Evolutionary conservation across 192 early-diverging fungal species (phyloP), one percentile per base, ranked within the genome.

Genomic region (Umbelopsis sp.): DNA sequence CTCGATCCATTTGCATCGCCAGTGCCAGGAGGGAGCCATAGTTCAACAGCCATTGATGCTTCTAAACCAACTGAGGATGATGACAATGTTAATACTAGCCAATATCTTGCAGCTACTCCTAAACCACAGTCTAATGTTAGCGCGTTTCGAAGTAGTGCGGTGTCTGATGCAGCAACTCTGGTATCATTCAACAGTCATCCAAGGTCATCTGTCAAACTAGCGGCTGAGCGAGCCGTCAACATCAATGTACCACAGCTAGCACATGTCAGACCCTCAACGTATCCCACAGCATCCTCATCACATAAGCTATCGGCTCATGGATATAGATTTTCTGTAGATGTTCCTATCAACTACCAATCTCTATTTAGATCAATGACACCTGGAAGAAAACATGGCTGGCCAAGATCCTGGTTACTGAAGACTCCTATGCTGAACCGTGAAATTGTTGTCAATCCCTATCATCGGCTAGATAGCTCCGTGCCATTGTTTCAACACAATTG

Each of bases 1-100:
- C 56, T 34, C 32, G 56, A 62, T 32, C 56, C 56, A 62, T 62
- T 34, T 34, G 29, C 26, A n/a, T 34, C 56, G 56, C 56, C 56
- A 7, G 56, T 62, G 29, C 56, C 56, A 34, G 56, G 31, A 6
- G 31, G 56, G 5, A 29, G 26, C 14, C 56, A 14, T 41, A 41
- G 0, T 41, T 1, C 38, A 41, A 14, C 14, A 26, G 29, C 56
- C 56, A 32, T 32, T 25, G 12, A 21, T 9, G 12, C 43, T 49
- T 49, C 4, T 49, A 62, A 34, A 20, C 56, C 24, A 34, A 62
- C 56, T 17, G 20, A 34, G 29, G 26, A 41, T 41, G 38, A 6
- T 11, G 20, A 34, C 56, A 32, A 41, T 41, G 38, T 11, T 11
- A 41, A 41, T 11, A 5, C 38, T 41, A 41, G 38, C 4, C 56